Evolutionary conservation across 345 rosid genomes (phyloP).

Genomic region (Eucalyptus erythrocorys): DNA sequence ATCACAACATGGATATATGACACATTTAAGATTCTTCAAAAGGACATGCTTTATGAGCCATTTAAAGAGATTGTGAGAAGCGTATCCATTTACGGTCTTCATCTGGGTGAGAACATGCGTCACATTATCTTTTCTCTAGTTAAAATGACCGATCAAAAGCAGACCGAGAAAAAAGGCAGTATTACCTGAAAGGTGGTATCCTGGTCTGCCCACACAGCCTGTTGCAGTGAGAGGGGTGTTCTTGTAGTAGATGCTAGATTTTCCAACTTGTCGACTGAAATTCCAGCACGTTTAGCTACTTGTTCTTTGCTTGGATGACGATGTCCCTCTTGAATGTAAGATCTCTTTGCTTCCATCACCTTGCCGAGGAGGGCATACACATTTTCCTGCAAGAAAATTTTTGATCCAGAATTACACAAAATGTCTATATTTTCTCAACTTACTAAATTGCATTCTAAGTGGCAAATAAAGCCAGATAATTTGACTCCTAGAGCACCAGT

Average conservation of each 20-base stretch:
- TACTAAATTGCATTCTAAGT: background rate
- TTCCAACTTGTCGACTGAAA: slow-evolving; percentile 47
- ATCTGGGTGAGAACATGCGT: background rate
- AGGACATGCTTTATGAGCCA: background rate
- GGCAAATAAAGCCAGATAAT: background rate
- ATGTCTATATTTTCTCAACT: background rate
- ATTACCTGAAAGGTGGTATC: slow-evolving; percentile 68
- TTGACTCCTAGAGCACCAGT: background rate
- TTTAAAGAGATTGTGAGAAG: background rate
- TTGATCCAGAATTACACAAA: background rate
- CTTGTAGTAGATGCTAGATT: slow-evolving; percentile 36
- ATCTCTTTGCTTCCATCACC: slow-evolving; percentile 58
- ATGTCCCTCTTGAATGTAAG: slow-evolving; percentile 42
- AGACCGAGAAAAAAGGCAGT: background rate
- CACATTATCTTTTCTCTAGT: background rate
- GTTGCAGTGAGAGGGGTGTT: slow-evolving; percentile 65
- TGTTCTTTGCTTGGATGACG: slow-evolving; percentile 46
- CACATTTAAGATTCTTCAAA: background rate
- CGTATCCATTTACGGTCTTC: background rate
- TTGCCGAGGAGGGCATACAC: slow-evolving; percentile 38
- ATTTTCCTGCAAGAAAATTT: slow-evolving; percentile 36
- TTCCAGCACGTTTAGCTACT: slow-evolving; percentile 58
- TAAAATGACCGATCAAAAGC: background rate
- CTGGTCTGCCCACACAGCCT: slow-evolving; percentile 67
- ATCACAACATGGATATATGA: background rate